Base-by-base conservation (phyloP, 495 filamentous ascomycete species). In the Stereocaulon alpinum region DNA sequence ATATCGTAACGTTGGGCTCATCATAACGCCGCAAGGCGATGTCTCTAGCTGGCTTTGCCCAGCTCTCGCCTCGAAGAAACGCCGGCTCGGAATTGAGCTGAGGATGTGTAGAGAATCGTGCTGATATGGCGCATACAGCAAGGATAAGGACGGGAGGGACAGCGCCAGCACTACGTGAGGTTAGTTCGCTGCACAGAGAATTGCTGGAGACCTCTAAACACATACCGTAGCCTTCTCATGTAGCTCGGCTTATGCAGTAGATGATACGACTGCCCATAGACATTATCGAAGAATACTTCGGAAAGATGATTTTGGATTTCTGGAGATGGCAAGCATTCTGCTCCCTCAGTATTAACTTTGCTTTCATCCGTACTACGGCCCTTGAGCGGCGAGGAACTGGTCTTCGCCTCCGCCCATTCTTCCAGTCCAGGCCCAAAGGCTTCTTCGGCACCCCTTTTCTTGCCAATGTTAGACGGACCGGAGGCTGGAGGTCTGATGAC, bases 231-330 rank as follows among this genome's bases (percentile, higher is more conserved):
- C 63, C 87, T 86, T 58, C 92, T 80, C 84, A 96, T 95, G 69
- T 89, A 98, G 64, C 91, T 96, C 20, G 92, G 91, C 68, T 96
- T 96, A 69, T 98, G 93, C 34, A 98, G 81, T n/a, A 98, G 73
- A 60, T 91, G 87, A 68, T 96, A 98, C 6, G 89, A 86, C 68
- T 98, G 93, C 22, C 93, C 93, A 69, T 98, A 98, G 4, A 98
- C 77, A 65, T 86, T 94, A 66, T 96, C 92, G 66, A 98, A 98
- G 70, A 91, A 98, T 0, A 95, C 85, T 70, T 96, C 91, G 15
- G 92, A 85, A 6, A 98, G 77, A 71, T 98, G 91, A 66, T 95
- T 89, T 69, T 98, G 93, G 17, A 98, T 81, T 43, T 96, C 92
- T 69, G 87, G 82, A 0, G 91, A 77, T 14, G 93, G 93, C 44